Conservation (phyloP, 805 yeast genomes). For the Metschnikowia corniflorae region DNA sequence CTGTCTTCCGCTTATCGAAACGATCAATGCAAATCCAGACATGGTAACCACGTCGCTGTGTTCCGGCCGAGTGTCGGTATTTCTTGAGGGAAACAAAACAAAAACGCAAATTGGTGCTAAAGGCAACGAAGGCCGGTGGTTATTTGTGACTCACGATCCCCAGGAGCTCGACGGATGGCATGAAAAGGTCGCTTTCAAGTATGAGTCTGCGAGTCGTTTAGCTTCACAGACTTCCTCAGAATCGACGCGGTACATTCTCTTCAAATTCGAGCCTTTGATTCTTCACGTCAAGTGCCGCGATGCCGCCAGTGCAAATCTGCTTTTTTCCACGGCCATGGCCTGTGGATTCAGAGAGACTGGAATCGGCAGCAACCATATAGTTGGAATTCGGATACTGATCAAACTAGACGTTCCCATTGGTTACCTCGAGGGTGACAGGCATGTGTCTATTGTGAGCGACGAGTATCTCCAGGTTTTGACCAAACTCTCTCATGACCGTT, state of each 20-base stretch:
- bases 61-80: conserved; percentile 82
- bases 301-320: conserved; percentile 49
- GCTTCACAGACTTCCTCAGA: not conserved
- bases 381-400: conserved; percentile 74
- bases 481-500: conserved; percentile 56
- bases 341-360: conserved; percentile 90
- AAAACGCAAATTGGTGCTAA: conserved; percentile 64
- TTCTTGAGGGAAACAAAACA: conserved; percentile 65
- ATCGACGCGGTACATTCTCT: conserved; percentile 55
- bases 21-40: conserved; percentile 59
- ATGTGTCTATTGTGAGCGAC: conserved; percentile 46
- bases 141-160: conserved; percentile 70
- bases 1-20: conserved; percentile 67
- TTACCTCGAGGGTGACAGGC: conserved; percentile 29
- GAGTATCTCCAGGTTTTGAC: conserved; percentile 52
- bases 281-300: conserved; percentile 78
- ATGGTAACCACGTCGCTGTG: conserved; percentile 88
- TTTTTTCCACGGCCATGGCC: conserved; percentile 70
- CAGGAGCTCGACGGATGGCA: conserved; percentile 49
- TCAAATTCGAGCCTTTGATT: conserved; percentile 82
- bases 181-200: conserved; percentile 25
- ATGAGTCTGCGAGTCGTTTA: conserved; percentile 2
- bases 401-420: conserved; percentile 79
- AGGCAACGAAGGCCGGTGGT: conserved; percentile 83
- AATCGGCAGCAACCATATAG: conserved; percentile 72